A percentile compares a stretch with the other conserved stretches of the same genome.
Conservation (phyloP, 2,329 filamentous ascomycete species). For the Fusarium sp. region DNA sequence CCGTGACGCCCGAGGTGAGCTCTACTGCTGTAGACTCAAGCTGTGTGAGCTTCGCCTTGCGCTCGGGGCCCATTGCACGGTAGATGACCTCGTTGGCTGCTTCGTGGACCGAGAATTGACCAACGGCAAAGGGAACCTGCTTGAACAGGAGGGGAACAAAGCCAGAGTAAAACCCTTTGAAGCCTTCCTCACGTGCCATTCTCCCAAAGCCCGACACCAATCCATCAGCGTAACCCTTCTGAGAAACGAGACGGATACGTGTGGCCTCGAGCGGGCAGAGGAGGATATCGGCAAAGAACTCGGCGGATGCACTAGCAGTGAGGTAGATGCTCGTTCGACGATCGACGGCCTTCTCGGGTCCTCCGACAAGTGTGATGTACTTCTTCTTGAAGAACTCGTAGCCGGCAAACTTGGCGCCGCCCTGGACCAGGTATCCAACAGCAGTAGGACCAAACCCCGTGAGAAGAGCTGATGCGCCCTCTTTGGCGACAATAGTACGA, state of each 20-base stretch:
- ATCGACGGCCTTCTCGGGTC: constrained; percentile 56
- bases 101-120: constrained; percentile 95
- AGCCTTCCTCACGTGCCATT: constrained; percentile 79
- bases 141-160: constrained; percentile 89
- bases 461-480: constrained; percentile 82
- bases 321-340: constrained; percentile 74
- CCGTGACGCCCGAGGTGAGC: constrained; percentile 85
- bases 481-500: constrained; percentile 79
- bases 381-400: constrained; percentile 97
- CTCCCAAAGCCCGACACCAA: constrained; percentile 78
- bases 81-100: constrained; percentile 84
- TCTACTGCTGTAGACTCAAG: constrained; percentile 84
- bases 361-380: constrained; percentile 76
- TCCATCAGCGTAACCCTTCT: constrained; percentile 80
- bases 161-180: constrained; percentile 89
- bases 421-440: constrained; percentile 89
- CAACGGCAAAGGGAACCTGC: constrained; percentile 92
- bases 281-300: constrained; percentile 80
- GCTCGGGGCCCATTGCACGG: constrained; percentile 70
- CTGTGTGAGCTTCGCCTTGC: constrained; percentile 75
- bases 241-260: constrained; percentile 81
- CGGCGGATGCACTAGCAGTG: constrained; percentile 73
- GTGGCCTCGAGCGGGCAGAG: constrained; percentile 92
- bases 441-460: constrained; percentile 88
- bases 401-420: constrained; percentile 90